Conservation (phyloP, 331 rosid species). For the Quercus phellos region DNA sequence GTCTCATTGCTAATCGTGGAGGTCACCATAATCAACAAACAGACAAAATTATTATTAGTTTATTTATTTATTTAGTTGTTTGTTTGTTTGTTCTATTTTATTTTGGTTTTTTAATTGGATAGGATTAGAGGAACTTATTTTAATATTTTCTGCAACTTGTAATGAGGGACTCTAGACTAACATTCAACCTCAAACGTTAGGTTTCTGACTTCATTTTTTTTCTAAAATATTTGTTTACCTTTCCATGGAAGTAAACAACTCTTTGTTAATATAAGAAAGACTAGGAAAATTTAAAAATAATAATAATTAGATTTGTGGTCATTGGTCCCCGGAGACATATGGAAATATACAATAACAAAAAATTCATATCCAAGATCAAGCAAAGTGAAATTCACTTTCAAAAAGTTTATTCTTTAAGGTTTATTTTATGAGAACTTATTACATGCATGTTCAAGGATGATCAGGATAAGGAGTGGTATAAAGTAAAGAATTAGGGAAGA, state of each 20-base stretch:
- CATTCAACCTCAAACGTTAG: slow-evolving; percentile 9
- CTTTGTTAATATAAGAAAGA: neutral
- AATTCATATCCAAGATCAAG: too few species aligned
- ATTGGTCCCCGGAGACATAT: too few species aligned
- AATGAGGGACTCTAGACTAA: slow-evolving; percentile 34
- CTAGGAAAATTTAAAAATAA: too few species aligned
- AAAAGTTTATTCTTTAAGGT: too few species aligned
- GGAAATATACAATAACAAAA: too few species aligned
- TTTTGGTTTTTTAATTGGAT: slow-evolving; percentile 6
- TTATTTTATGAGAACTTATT: too few species aligned
- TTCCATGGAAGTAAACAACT: slow-evolving; percentile 9
- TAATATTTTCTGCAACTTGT: slow-evolving; percentile 28
- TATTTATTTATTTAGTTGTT: neutral
- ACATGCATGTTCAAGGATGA: too few species aligned
- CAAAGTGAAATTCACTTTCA: too few species aligned
- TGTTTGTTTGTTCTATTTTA: neutral
- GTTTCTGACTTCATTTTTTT: slow-evolving; percentile 3
- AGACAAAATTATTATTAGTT: slow-evolving; percentile 16
- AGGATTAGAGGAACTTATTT: slow-evolving; percentile 7
- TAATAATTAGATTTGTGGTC: too few species aligned
- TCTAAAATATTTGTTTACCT: neutral
- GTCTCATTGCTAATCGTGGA: slow-evolving; percentile 20
- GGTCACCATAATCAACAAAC: slow-evolving; percentile 23
- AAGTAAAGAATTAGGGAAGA: too few species aligned
- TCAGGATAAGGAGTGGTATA: too few species aligned